Percentiles rank a stretch among this genome's conserved stretches.
Conservation (phyloP, 2,329 filamentous ascomycete genomes). For the Xylaria sp. region DNA sequence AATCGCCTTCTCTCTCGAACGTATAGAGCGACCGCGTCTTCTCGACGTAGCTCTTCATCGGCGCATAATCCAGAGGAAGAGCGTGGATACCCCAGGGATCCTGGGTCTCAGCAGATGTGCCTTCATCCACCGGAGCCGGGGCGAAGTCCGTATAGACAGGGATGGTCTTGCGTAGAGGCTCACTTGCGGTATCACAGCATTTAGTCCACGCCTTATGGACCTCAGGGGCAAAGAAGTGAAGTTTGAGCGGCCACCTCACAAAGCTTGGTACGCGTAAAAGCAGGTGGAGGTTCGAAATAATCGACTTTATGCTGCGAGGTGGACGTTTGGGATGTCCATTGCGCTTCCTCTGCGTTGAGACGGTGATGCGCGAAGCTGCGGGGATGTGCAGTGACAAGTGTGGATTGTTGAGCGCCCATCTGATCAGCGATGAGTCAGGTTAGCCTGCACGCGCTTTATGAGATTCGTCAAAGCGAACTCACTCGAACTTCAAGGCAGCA, state of each 20-base stretch:
- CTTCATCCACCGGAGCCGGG: conserved; percentile 34
- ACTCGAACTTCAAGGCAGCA: conserved; percentile 95
- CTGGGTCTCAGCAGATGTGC: conserved; percentile 2
- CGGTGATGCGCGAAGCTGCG: conserved; percentile 67
- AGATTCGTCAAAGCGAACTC: conserved; percentile 51
- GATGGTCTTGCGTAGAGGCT: conserved; percentile 60
- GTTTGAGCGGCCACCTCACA: conserved; percentile 79
- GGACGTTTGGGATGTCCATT: conserved; percentile 68
- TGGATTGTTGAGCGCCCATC: conserved; percentile 93
- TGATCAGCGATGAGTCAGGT: conserved; percentile 52
- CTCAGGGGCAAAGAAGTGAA: conserved; percentile 82
- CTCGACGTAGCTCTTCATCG: conserved; percentile 63
- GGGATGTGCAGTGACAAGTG: conserved; percentile 84
- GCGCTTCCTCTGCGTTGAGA: conserved; percentile 62
- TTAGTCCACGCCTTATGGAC: conserved; percentile 75
- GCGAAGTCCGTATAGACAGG: conserved; percentile 68
- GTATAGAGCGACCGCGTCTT: conserved; percentile 66
- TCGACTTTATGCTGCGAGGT: conserved; percentile 69
- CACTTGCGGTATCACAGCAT: conserved; percentile 63
- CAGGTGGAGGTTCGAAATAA: conserved; percentile 83
- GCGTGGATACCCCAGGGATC: conserved; percentile 62
- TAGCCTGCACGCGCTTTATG: not conserved
- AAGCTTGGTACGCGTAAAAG: conserved; percentile 85
- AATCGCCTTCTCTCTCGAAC: conserved; percentile 67
- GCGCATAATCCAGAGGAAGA: conserved; percentile 65